These are phyloP conservation scores for Pleurostoma richardsiae DNA, from an alignment of 2,329 filamentous ascomycete genomes.

Conservation along the genomic window DNA sequence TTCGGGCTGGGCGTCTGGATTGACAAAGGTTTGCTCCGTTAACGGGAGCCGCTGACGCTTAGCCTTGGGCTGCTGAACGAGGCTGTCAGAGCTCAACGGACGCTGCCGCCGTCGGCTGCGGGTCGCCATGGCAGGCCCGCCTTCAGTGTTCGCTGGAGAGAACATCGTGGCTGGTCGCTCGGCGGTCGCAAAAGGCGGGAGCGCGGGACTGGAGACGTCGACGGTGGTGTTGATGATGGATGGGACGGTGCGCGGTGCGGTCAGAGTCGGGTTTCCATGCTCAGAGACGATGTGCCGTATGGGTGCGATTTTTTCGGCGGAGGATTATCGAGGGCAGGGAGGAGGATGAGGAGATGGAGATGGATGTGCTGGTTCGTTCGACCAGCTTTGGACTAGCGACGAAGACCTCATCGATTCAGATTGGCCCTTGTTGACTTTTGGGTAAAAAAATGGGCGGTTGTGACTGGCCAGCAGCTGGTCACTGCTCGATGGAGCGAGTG, in stretches of 20 bases:
- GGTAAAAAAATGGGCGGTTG: conserved; percentile 14
- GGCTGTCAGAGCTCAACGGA: conserved; percentile 49
- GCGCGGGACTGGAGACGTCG: no score
- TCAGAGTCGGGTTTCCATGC: no score
- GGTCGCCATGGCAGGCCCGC: conserved; percentile 50
- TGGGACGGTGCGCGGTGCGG: background rate
- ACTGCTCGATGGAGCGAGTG: background rate
- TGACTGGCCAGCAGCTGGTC: conserved; percentile 11
- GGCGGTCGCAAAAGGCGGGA: no score
- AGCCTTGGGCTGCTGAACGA: conserved; percentile 54
- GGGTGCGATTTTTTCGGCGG: no score
- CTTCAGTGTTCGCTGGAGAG: conserved; percentile 46
- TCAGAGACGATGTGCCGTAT: no score
- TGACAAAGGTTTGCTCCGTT: conserved; percentile 51
- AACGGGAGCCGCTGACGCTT: conserved; percentile 58
- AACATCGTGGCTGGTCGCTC: conserved; percentile 44
- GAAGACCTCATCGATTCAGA: conserved; percentile 20
- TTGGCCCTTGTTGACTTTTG: conserved; percentile 23
- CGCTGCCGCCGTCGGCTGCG: conserved; percentile 59
- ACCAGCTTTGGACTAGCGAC: conserved; percentile 2
- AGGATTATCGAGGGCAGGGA: no score
- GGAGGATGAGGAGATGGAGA: no score
- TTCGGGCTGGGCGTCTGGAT: conserved; percentile 45
- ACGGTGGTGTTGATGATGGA: conserved; percentile 1
- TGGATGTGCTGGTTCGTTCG: no score